Base-by-base conservation (phyloP, 129 eudicot genomes). In the Lactuca sativa region DNA sequence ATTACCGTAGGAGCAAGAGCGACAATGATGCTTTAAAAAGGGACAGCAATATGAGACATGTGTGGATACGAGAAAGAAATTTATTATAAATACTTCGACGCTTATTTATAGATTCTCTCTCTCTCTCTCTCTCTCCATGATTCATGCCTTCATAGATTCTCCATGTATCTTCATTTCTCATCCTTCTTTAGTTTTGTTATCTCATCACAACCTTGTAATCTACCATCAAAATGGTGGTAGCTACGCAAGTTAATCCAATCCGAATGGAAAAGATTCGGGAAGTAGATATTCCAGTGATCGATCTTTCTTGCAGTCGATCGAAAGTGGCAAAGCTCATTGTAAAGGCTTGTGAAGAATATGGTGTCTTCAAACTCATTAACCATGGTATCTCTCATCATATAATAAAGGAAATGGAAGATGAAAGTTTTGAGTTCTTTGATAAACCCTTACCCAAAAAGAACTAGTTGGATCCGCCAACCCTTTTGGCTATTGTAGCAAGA, bases 321-420 rank as follows among this genome's bases (percentile, higher is more conserved):
- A 9, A 66, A 4, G 76, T 76, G 18, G 76, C 86, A 49, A 80
- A 66, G 57, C 84, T 74, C 53, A 84, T 90, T 32, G 85, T 90
- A 4, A 79, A 81, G 66, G 95, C 97, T 17, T 82, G 91, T 72
- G 89, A 90, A 76, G 83, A 90, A 30, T 86, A 74, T 77, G 97
- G 97, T 67, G 86, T 90, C 71, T 90, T 90, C 76, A 86, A 90
- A 62, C 86, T 90, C 30, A 78, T 90, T 48, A 90, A 90, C 83
- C 97, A 90, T 72, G 89, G 97, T 4, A 86, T 90, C 48, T 63
- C 87, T 13, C 62, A 51, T 21, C 75, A 82, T 67, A 66, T 84
- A 25, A 90, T 82, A 14, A 33, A 65, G 32, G 77, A 16, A 21
- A 76, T 86, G 95, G 91, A 90, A 72, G 81, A 73, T 48, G 85